Conservation (phyloP, 1,284 basidiomycete genomes). For the Meira nashicola region DNA sequence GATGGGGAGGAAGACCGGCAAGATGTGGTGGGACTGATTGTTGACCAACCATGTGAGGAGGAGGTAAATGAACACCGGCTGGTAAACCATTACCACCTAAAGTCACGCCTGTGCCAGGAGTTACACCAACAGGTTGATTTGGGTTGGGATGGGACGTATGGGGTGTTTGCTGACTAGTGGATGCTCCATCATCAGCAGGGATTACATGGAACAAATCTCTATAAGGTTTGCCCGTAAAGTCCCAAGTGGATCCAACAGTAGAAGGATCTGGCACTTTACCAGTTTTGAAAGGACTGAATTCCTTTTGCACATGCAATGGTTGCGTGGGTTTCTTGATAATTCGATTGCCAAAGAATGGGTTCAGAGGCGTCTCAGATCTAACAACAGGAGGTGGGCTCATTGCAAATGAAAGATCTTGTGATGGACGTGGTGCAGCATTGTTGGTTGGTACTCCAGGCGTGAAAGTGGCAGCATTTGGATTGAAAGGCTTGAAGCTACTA, state of each 20-base stretch:
- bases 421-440: background rate
- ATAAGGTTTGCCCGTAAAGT: conserved; percentile 80
- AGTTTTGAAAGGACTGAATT: conserved; percentile 89
- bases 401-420: background rate
- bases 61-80: background rate
- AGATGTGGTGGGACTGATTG: background rate
- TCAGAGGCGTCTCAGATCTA: conserved; percentile 54
- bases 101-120: background rate
- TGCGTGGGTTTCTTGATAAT: conserved; percentile 61
- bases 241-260: conserved; percentile 72
- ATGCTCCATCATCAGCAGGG: conserved; percentile 8
- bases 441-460: conserved; percentile 52
- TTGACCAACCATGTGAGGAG: conserved; percentile 1
- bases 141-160: background rate
- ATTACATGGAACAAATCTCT: conserved; percentile 62
- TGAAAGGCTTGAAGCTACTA: conserved; percentile 65
- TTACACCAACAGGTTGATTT: background rate
- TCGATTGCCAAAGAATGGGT: conserved; percentile 81
- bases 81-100: background rate
- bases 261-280: conserved; percentile 71
- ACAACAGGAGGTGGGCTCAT: background rate
- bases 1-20: conserved; percentile 7
- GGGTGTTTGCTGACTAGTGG: background rate
- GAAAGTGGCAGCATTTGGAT: conserved; percentile 56
- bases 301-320: conserved; percentile 75